Evolutionary conservation across 164 flowering plant species (phyloP), one percentile per base, ranked within the genome.

Genomic region (Cinnamomum chago): DNA sequence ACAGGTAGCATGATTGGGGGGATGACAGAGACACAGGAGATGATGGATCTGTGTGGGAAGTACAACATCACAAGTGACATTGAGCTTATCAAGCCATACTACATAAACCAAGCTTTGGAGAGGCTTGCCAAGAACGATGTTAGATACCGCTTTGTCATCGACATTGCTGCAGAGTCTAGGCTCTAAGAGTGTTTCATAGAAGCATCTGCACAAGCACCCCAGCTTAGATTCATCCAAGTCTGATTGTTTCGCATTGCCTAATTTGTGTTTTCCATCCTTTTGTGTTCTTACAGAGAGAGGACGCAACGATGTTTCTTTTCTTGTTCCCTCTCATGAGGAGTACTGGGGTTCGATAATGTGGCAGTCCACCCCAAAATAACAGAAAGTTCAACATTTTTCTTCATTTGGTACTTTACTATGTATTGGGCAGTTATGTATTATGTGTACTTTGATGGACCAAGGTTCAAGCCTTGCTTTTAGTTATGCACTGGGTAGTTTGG

Each of bases 1-100:
- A 50, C 60, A 3, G 80, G 80, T 14, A 80, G 82, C 68, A 0
- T 70, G 24, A 66, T 75, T 18, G 82, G 80, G 14, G 82, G 82
- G 17, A 71, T 80, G 78, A 80, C 52, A 55, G 78, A 80, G 71
- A 80, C 80, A 6, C 80, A 77, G 33, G 80, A 73, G 76, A 77
- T 80, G 82, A 65, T 77, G 35, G 73, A 80, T 52, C 50, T 77
- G 20, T 73, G 77, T 13, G 77, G 72, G 9, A 77, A 80, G 30
- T 68, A 80, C 72, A 70, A 70, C 55, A 74, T 80, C 22, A 76
- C 80, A 1, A 65, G 77, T 7, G 80, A 80, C 67, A 69, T 80
- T 28, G 82, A 80, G 73, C 73, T 80, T 35, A 77, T 77, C 35
- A 65, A 76, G 24, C 78, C 78, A 20, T 77, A 77, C 40, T 77